Conservation (phyloP, 2,329 filamentous ascomycete species). For the Conoideocrella luteorostrata region DNA sequence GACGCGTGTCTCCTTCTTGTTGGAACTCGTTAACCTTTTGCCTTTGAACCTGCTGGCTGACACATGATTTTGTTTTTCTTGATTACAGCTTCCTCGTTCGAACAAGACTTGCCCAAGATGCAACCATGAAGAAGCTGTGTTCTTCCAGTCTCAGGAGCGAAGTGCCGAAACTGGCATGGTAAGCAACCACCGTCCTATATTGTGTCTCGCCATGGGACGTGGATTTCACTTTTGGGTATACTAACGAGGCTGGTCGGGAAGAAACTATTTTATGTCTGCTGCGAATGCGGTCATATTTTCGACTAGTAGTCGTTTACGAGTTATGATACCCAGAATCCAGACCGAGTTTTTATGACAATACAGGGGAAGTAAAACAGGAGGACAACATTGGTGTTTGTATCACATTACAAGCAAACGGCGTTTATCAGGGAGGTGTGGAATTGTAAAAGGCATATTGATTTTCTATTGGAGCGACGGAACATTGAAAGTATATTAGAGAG, state of each 20-base stretch:
- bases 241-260: constrained; percentile 28
- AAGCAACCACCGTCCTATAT: constrained; percentile 28
- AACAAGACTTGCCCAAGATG: constrained; percentile 82
- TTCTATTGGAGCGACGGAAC: too few relatives aligned
- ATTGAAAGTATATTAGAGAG: too few relatives aligned
- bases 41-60: constrained; percentile 35
- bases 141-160: constrained; percentile 98
- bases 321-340: constrained; percentile 6
- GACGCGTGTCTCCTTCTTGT: constrained; percentile 15
- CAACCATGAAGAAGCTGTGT: constrained; percentile 83
- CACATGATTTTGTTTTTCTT: constrained; percentile 21
- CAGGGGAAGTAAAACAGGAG: not conserved
- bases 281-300: constrained; percentile 86
- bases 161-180: constrained; percentile 98
- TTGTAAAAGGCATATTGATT: too few relatives aligned
- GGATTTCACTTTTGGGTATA: not conserved
- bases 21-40: constrained; percentile 19
- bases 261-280: constrained; percentile 95
- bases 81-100: constrained; percentile 76
- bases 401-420: too few relatives aligned
- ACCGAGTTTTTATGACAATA: not conserved
- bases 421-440: too few relatives aligned
- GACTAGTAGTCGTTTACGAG: constrained; percentile 29
- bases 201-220: not conserved
- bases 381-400: not conserved